Evolutionary conservation across 1,139 yeast genomes (phyloP).

Genomic region (Yamadazyma taylorii): DNA sequence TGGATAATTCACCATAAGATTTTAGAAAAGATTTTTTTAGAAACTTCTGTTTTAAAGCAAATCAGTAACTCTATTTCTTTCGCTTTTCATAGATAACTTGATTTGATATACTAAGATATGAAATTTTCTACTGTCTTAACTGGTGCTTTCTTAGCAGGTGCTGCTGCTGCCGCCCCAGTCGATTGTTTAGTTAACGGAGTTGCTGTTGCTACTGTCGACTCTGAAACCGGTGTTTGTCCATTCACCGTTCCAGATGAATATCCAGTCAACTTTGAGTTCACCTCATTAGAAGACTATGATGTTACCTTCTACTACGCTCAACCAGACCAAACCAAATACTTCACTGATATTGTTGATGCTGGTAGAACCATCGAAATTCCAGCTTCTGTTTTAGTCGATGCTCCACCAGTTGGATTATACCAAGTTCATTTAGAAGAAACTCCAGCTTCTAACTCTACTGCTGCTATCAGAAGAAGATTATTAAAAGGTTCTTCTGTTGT

Average conservation of each 20-base stretch:
- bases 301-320: slow-evolving; percentile 39
- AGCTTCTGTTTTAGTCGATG: slow-evolving; percentile 29
- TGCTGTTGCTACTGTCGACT: slow-evolving; percentile 36
- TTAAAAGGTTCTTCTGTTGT: slow-evolving; percentile 17
- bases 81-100: too few species aligned
- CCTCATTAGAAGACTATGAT: slow-evolving; percentile 31
- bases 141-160: slow-evolving; percentile 22
- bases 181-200: slow-evolving; percentile 40
- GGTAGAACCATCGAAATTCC: slow-evolving; percentile 37
- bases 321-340: slow-evolving; percentile 25
- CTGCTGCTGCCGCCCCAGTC: slow-evolving; percentile 31
- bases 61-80: too few species aligned
- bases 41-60: too few species aligned
- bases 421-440: slow-evolving; percentile 29
- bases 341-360: slow-evolving; percentile 36
- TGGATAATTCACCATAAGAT: too few species aligned
- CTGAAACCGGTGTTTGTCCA: slow-evolving; percentile 43
- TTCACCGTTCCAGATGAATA: slow-evolving; percentile 33
- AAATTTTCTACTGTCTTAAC: slow-evolving; percentile 15
- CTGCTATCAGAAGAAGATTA: slow-evolving; percentile 44
- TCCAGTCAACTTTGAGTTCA: slow-evolving; percentile 30
- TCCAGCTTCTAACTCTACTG: slow-evolving; percentile 42
- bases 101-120: slow-evolving; percentile 8
- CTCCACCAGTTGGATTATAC: slow-evolving; percentile 27
- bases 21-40: too few species aligned